Evolutionary conservation across 2,329 filamentous ascomycete species (phyloP).

Genomic region (Trichothecium roseum): DNA sequence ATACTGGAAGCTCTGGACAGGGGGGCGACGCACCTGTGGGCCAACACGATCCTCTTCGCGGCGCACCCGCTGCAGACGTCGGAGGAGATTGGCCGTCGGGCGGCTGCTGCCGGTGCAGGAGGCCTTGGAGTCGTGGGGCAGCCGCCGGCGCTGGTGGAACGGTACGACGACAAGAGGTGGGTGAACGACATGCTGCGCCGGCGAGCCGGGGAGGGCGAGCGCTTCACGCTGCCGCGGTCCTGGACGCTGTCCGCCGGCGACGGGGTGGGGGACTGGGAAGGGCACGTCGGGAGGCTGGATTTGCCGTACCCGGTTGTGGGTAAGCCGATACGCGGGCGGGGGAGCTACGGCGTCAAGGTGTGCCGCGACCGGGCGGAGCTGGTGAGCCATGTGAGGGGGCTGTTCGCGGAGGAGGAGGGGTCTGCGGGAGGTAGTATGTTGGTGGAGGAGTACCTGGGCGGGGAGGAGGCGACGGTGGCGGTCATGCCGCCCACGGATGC

Average conservation of each 20-base stretch:
- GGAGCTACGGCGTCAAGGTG: slow-evolving; percentile 38
- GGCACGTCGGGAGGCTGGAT: not conserved
- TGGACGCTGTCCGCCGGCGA: slow-evolving; percentile 15
- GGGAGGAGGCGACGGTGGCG: slow-evolving; percentile 39
- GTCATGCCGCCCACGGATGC: slow-evolving; percentile 34
- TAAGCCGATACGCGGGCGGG: slow-evolving; percentile 37
- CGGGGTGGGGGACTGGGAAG: not conserved
- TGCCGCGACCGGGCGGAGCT: slow-evolving; percentile 23
- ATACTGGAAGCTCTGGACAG: too few species aligned
- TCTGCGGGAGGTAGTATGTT: too few species aligned
- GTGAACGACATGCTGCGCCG: slow-evolving; percentile 34
- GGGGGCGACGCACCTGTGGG: too few species aligned
- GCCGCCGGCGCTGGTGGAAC: slow-evolving; percentile 32
- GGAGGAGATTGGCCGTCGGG: slow-evolving; percentile 14
- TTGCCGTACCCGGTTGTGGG: slow-evolving; percentile 27
- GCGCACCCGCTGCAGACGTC: slow-evolving; percentile 36
- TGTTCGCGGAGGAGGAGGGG: slow-evolving; percentile 7
- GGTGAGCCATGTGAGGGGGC: slow-evolving; percentile 18
- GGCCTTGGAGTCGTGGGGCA: slow-evolving; percentile 35
- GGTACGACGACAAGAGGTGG: slow-evolving; percentile 38
- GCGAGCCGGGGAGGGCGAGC: slow-evolving; percentile 11
- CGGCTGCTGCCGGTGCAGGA: too few species aligned
- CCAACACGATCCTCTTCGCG: too few species aligned
- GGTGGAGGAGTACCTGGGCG: slow-evolving; percentile 35
- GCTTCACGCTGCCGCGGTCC: slow-evolving; percentile 29